Conservation (phyloP, 345 rosid species). For the Aquilaria malaccensis region DNA sequence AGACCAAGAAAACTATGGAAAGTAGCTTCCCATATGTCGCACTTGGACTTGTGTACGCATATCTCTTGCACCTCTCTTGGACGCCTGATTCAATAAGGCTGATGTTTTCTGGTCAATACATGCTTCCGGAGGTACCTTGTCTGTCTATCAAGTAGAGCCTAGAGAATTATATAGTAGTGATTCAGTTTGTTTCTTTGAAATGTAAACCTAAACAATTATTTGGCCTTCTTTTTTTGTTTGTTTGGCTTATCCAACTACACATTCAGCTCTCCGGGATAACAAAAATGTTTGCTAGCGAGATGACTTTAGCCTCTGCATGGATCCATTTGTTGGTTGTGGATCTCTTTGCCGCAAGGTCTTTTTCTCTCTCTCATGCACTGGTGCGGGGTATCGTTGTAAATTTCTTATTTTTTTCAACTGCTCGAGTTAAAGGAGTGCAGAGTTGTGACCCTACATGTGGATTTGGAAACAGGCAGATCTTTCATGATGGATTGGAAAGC, state of each 20-base stretch:
- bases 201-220: too few relatives aligned
- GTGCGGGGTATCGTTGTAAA: too few relatives aligned
- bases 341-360: constrained; percentile 89
- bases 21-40: constrained; percentile 54
- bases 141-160: neutral
- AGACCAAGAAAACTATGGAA: constrained; percentile 77
- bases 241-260: neutral
- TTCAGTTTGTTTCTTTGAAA: too few relatives aligned
- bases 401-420: too few relatives aligned
- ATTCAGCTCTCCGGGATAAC: constrained; percentile 66
- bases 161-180: too few relatives aligned
- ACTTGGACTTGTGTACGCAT: constrained; percentile 68
- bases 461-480: constrained; percentile 61
- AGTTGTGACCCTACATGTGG: constrained; percentile 4
- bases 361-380: neutral
- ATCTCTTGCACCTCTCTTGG: constrained; percentile 81
- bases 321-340: constrained; percentile 80
- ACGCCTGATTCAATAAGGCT: constrained; percentile 59
- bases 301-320: constrained; percentile 94
- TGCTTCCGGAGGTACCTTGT: constrained; percentile 74
- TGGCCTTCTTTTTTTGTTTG: neutral
- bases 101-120: constrained; percentile 72
- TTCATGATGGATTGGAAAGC: constrained; percentile 65
- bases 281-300: constrained; percentile 82
- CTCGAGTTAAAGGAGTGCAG: too few relatives aligned